These are phyloP conservation scores for Trypanosoma boissoni DNA, from an alignment of 208 protist genomes.

Conservation along the genomic window DNA sequence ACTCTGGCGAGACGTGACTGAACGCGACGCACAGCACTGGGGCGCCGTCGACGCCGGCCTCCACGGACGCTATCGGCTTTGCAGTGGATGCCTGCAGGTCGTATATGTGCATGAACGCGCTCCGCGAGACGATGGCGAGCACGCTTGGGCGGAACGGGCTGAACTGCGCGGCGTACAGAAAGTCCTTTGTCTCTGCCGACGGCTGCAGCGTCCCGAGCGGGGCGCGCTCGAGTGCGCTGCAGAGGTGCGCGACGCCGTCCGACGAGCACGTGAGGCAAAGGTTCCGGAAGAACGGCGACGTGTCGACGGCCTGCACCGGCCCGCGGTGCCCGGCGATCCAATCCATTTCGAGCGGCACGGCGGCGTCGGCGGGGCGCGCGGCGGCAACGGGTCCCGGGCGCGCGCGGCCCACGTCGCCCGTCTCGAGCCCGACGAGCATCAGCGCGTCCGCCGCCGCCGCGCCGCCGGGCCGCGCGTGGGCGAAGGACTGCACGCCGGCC, in stretches of 20 bases:
- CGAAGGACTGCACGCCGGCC: slow-evolving; percentile 61
- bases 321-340: slow-evolving; percentile 73
- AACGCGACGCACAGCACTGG: slow-evolving; percentile 67
- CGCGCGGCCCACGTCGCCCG: slow-evolving; percentile 81
- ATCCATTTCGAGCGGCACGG: slow-evolving; percentile 59
- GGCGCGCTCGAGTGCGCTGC: slow-evolving; percentile 67
- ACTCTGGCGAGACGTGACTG: slow-evolving; percentile 52
- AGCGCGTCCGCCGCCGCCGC: slow-evolving; percentile 35
- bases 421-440: slow-evolving; percentile 81
- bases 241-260: slow-evolving; percentile 80
- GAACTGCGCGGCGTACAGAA: slow-evolving; percentile 81
- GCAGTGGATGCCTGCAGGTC: slow-evolving; percentile 70
- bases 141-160: slow-evolving; percentile 85
- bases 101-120: slow-evolving; percentile 79
- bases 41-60: slow-evolving; percentile 62
- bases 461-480: slow-evolving; percentile 31
- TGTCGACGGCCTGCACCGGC: slow-evolving; percentile 68
- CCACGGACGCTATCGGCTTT: slow-evolving; percentile 51
- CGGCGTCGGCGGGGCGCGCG: slow-evolving; percentile 2
- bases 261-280: slow-evolving; percentile 84
- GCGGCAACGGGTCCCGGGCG: slow-evolving; percentile 32
- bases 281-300: slow-evolving; percentile 87
- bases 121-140: slow-evolving; percentile 74
- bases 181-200: slow-evolving; percentile 76
- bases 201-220: slow-evolving; percentile 77